Evolutionary conservation across 2,329 filamentous ascomycete genomes (phyloP), one percentile per base, ranked within the genome.

Genomic region (Penicillium fuscoglaucum): DNA sequence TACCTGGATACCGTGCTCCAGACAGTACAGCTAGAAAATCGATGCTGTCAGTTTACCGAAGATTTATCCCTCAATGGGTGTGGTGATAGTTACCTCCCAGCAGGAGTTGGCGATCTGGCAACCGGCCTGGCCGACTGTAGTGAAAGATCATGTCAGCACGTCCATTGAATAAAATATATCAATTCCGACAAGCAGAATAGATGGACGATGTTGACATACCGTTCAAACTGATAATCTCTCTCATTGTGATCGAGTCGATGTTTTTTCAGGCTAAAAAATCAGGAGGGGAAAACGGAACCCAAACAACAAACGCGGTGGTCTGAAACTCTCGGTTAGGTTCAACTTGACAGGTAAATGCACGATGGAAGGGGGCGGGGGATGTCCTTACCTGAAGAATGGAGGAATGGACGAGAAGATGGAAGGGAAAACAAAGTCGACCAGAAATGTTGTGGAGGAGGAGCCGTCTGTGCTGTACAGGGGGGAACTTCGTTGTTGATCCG

Each of bases 61-160:
- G 35, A 21, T 12, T 47, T 37, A 35, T 49, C 15, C 17, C 49
- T 48, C 53, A 55, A 64, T 61, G 45, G 54, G 54, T 33, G 46
- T 58, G 44, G 31, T 33, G 52, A 73, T 75, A 84, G 91, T 84
- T 84, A 99, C 95, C 92, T 99, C 95, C 95, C 95, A 99, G 88
- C 95, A 98, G 73, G 95, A 95, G 86, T 99, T 99, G 83, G 93
- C 95, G 78, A 99, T 99, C 81, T 99, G 95, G 88, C 95, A 98
- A 90, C 95, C 95, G 79, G 95, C 95, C 87, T 99, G 95, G 83
- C 95, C 95, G 86, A 99, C 95, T 99, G 80, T 65, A 79, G 51
- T 46, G 41, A 31, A 51, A 45, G 10, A 60, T 60, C 35, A 55
- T 52, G 65, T 72, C 61, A 78, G 73, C 76, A 79, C 73, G 65